Percentiles rank a stretch among this genome's conserved stretches.
Evolutionary conservation across 768 basidiomycete genomes (phyloP).

Genomic region (Russula foetens): DNA sequence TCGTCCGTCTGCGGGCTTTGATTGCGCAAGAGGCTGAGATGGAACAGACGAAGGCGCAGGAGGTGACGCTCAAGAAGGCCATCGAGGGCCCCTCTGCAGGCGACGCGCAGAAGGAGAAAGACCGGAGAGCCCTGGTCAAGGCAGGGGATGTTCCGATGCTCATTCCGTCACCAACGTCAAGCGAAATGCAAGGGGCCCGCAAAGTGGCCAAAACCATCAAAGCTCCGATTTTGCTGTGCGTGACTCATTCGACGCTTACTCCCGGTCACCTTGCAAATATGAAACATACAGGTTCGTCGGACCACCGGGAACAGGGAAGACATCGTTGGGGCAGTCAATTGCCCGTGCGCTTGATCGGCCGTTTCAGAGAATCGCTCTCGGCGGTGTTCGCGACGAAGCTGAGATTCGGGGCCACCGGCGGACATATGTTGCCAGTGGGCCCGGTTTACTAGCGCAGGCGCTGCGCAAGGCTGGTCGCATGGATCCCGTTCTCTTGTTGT

Average conservation of each 20-base stretch:
- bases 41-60: conserved; percentile 11
- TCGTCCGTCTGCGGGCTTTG: conserved; percentile 47
- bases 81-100: conserved; percentile 10
- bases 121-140: conserved; percentile 5
- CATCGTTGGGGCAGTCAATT: conserved; percentile 82
- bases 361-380: conserved; percentile 87
- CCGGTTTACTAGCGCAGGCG: conserved; percentile 80
- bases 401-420: conserved; percentile 71
- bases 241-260: not conserved
- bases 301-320: conserved; percentile 88
- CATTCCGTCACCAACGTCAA: not conserved
- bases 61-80: conserved; percentile 19
- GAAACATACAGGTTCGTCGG: conserved; percentile 59
- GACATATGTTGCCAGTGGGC: conserved; percentile 88
- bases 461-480: conserved; percentile 72
- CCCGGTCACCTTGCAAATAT: not conserved
- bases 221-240: conserved; percentile 65
- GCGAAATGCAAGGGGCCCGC: conserved; percentile 11
- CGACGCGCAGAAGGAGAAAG: conserved; percentile 1
- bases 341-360: conserved; percentile 76
- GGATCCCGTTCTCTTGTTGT: conserved; percentile 75
- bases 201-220: conserved; percentile 40
- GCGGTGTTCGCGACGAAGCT: conserved; percentile 90
- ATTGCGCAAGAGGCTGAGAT: conserved; percentile 14
- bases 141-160: not conserved